Base-by-base conservation (phyloP, 495 filamentous ascomycete genomes). In the Lasiosphaeris hirsuta region DNA sequence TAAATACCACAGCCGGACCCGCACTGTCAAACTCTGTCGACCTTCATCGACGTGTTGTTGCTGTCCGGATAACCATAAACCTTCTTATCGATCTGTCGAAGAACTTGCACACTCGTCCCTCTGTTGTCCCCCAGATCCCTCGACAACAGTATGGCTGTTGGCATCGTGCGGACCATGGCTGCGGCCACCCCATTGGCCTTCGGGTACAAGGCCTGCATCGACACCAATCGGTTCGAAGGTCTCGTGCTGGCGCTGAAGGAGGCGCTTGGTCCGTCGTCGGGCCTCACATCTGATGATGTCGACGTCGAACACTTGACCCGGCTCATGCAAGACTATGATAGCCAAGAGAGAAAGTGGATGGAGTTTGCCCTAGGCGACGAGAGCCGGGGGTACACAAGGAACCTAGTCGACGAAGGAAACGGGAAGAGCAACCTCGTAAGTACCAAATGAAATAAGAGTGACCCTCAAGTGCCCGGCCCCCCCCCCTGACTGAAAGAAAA, bases 361-460 rank as follows among this genome's bases (percentile, higher is more conserved):
- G 70, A 68, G 54, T 96, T 86, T 69, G 89, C 89, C 8, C 70
- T 92, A 48, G 77, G 73, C 6, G 86, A 95, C 67, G 53, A 69
- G 36, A 83, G 73, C 45, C 77, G 84, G 59, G 77, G 78, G 1
- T 97, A 96, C 70, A 96, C 92, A 0, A 72, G 92, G 51, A 97
- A 97, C 63, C 78, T 96, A 33, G 90, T 96, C 15, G 90, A 96
- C 62, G 84, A 89, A 65, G 90, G 92, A 3, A 96, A 96, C 66
- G 92, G 91, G 23, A 96, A 93, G 68, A 87, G 88, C 69, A 96
- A 96, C 68, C 68, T 97, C 59, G 89, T 92, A 78, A 64, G 83
- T 63, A 2, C 68, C 40, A 18, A 37, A n/a, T 19, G 30, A n/a
- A 39, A 37, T 7, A 36, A 19, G 40, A 14, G 19, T n/a, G n/a